A percentile compares a stretch with the other conserved stretches of the same genome.
phyloP scores from a whole-genome alignment of 2,329 filamentous ascomycete species.

The Talaromyces rugulosus region DNA sequence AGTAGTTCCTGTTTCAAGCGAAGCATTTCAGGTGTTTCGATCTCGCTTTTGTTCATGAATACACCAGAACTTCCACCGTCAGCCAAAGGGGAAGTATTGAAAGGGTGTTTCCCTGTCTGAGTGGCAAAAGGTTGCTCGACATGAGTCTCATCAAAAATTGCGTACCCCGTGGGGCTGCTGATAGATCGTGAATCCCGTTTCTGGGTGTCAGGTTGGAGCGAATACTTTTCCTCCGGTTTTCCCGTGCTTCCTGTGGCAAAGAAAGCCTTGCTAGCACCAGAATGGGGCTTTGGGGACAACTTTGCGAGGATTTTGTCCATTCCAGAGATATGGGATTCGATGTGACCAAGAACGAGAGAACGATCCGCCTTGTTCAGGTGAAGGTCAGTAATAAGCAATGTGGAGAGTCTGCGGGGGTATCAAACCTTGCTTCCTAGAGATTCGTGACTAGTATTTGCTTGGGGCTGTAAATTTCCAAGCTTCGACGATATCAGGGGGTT shows the following conservation, averaged over 20 bases:
- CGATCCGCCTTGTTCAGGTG: slow-evolving; percentile 43
- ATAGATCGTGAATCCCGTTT: slow-evolving; percentile 51
- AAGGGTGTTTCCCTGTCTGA: slow-evolving; percentile 10
- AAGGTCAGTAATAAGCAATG: slow-evolving; percentile 16
- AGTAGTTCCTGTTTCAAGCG: slow-evolving; percentile 56
- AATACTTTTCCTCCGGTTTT: slow-evolving; percentile 69
- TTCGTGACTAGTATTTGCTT: slow-evolving; percentile 21
- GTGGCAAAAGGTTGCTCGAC: slow-evolving; percentile 16
- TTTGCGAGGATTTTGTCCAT: slow-evolving; percentile 61
- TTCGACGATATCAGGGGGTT: slow-evolving; percentile 32
- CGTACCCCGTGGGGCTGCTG: slow-evolving; percentile 14
- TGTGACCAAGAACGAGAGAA: slow-evolving; percentile 19
- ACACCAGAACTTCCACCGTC: neutral
- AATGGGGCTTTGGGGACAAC: slow-evolving; percentile 33
- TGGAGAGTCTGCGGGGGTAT: neutral
- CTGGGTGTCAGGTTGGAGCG: slow-evolving; percentile 47
- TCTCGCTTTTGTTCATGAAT: slow-evolving; percentile 17
- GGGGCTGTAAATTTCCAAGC: slow-evolving; percentile 28
- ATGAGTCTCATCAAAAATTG: slow-evolving; percentile 13
- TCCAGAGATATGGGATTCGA: slow-evolving; percentile 29
- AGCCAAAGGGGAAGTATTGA: neutral
- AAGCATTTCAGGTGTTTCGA: slow-evolving; percentile 47
- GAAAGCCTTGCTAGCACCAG: slow-evolving; percentile 13
- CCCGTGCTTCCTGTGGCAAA: slow-evolving; percentile 50
- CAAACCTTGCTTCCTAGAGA: slow-evolving; percentile 35